Percentiles rank a stretch among this genome's conserved stretches.
These are phyloP conservation scores for Colletotrichum sp. DNA, from an alignment of 2,329 filamentous ascomycete species.

Conservation along the genomic window DNA sequence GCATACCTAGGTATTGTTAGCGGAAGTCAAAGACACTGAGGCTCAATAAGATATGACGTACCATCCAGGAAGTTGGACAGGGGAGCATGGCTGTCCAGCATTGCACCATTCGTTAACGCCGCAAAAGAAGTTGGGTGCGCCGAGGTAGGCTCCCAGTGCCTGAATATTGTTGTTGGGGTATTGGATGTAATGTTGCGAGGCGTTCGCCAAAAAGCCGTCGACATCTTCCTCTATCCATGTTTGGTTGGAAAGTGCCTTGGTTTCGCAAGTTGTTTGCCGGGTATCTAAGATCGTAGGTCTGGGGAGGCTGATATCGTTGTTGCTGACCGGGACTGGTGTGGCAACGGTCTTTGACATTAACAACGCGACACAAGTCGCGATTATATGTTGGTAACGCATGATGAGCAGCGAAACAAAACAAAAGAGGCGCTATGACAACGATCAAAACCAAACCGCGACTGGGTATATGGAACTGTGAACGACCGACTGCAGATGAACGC, in stretches of 20 bases:
- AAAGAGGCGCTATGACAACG: neutral
- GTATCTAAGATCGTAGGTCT: neutral
- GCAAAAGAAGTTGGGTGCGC: conserved; percentile 22
- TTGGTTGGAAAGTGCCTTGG: neutral
- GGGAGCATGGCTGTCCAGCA: conserved; percentile 21
- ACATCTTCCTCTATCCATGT: neutral
- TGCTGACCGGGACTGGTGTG: neutral
- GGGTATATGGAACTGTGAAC: neutral
- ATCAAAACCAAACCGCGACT: neutral
- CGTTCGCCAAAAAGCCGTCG: neutral
- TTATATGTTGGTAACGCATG: neutral
- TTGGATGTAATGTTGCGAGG: neutral
- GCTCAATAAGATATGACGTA: neutral
- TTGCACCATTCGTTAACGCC: conserved; percentile 14
- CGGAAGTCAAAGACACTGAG: neutral
- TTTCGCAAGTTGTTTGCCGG: neutral
- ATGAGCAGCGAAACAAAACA: neutral
- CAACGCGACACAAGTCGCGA: neutral
- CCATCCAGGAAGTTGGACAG: conserved; percentile 15
- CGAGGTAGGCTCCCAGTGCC: conserved; percentile 8
- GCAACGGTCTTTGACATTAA: neutral
- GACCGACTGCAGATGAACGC: neutral
- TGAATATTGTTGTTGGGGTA: conserved; percentile 12
- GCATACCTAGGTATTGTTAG: neutral
- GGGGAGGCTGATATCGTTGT: neutral